Evolutionary conservation across 2,329 filamentous ascomycete species (phyloP), one percentile per base, ranked within the genome.

Genomic region (Xylaria multiplex): DNA sequence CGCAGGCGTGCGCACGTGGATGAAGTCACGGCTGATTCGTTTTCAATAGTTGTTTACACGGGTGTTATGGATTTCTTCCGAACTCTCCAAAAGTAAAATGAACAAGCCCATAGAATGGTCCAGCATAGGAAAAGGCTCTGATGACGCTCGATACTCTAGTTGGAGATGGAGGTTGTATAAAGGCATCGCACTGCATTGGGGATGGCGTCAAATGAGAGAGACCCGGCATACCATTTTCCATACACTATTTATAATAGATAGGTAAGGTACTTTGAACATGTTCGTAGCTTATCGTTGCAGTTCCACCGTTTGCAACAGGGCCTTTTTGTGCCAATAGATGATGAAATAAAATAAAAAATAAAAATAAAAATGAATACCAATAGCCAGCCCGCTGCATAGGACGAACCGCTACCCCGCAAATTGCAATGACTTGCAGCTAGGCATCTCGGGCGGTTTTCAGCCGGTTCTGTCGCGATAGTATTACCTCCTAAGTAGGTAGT

Each of bases 11-110:
- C n/a, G 30, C 32, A 46, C 27, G 37, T 40, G 14, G 35, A 35
- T 54, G 16, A 24, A 14, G 24, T n/a, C 16, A 11, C 16, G 55
- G 49, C 64, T 67, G 43, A 63, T 16, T 14, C 1, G 30, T 19
- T 43, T 42, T 0, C 37, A 45, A 42, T 22, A 72, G 70, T 72
- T 49, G 70, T 72, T 52, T 72, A 69, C 64, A 72, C 70, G 19
- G 70, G 70, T 54, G 68, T 72, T 11, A 72, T 72, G 70, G 70
- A 72, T 42, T 72, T 72, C 50, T 72, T 72, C 69, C 69, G 69
- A 46, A 69, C 69, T 22, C 58, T 72, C 24, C 65, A 68, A 59
- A 60, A 59, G 50, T 64, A 62, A 27, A 59, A 58, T 6, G 55
- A 59, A 60, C 50, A 49, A 32, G 58, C 57, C 64, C 64, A 42